Evolutionary conservation across 352 stramenopile genomes (phyloP).

Genomic region (Phytophthora colocasiae): DNA sequence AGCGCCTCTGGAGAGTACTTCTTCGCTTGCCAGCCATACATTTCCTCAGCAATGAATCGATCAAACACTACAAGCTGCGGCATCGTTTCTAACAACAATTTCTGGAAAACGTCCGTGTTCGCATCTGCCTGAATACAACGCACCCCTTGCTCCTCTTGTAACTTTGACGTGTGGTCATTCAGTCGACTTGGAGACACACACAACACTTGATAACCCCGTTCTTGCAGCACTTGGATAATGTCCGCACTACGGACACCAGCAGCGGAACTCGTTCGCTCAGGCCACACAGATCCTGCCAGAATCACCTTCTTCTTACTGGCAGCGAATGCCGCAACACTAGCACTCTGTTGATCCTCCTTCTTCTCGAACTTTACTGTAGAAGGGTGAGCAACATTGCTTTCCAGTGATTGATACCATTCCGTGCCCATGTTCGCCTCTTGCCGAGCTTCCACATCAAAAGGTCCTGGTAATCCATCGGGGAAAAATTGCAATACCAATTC

Average conservation of each 20-base stretch:
- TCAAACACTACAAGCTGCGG: slow-evolving; percentile 85
- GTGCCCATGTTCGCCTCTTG: slow-evolving; percentile 74
- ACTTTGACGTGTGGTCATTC: slow-evolving; percentile 69
- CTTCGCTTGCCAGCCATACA: slow-evolving; percentile 84
- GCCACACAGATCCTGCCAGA: slow-evolving; percentile 80
- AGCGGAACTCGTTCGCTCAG: slow-evolving; percentile 88
- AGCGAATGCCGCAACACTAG: slow-evolving; percentile 54
- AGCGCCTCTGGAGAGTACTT: slow-evolving; percentile 83
- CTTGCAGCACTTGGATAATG: slow-evolving; percentile 73
- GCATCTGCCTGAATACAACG: slow-evolving; percentile 75
- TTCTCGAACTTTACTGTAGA: background rate
- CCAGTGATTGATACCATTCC: slow-evolving; percentile 78
- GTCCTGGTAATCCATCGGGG: slow-evolving; percentile 76
- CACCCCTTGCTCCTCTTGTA: slow-evolving; percentile 56
- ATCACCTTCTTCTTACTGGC: slow-evolving; percentile 75
- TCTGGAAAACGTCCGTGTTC: slow-evolving; percentile 76
- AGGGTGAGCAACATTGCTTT: slow-evolving; percentile 50
- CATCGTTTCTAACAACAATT: slow-evolving; percentile 57
- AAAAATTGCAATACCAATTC: slow-evolving; percentile 82
- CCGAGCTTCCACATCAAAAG: slow-evolving; percentile 77
- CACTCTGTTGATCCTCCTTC: slow-evolving; percentile 23
- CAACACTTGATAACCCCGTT: slow-evolving; percentile 69
- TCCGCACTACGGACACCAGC: slow-evolving; percentile 87
- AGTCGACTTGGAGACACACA: slow-evolving; percentile 81
- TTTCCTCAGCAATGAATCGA: slow-evolving; percentile 86